Evolutionary conservation across 2,329 filamentous ascomycete species (phyloP).

Genomic region (Colletotrichum falcatum): DNA sequence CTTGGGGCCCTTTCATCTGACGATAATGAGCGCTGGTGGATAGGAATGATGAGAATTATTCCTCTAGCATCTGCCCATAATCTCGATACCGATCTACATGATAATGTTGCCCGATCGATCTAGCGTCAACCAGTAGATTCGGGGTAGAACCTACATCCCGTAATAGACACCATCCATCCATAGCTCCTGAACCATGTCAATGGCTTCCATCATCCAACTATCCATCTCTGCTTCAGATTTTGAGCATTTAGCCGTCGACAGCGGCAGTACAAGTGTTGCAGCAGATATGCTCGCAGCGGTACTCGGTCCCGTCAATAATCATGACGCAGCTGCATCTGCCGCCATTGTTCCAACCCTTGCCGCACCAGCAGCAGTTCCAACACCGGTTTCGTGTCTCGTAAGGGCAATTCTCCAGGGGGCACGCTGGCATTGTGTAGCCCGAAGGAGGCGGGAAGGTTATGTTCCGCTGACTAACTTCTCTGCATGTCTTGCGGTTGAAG

Average conservation of each 20-base stretch:
- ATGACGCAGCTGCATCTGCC: conserved; percentile 65
- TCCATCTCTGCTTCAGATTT: fast-evolving
- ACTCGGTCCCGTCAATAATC: conserved; percentile 62
- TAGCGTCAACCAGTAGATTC: neutral
- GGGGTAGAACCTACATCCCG: neutral
- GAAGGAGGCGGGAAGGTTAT: conserved; percentile 62
- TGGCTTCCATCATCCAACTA: neutral
- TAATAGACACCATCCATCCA: neutral
- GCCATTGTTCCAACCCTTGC: conserved; percentile 62
- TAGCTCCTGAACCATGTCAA: neutral
- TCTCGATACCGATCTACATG: neutral
- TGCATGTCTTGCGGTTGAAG: conserved; percentile 54
- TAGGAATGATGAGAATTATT: neutral
- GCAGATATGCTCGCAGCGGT: conserved; percentile 66
- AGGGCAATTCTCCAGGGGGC: conserved; percentile 61
- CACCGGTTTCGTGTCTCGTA: conserved; percentile 61
- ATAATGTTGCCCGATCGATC: neutral
- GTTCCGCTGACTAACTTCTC: conserved; percentile 55
- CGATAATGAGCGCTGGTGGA: neutral
- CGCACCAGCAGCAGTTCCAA: conserved; percentile 70
- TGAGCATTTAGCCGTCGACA: conserved; percentile 44
- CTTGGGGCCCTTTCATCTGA: too few species aligned
- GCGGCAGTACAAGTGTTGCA: conserved; percentile 62
- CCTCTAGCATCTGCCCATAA: neutral
- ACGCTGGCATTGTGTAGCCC: conserved; percentile 56